phyloP scores from a whole-genome alignment of 139 green algal genomes.

The Dunaliella sp. region DNA sequence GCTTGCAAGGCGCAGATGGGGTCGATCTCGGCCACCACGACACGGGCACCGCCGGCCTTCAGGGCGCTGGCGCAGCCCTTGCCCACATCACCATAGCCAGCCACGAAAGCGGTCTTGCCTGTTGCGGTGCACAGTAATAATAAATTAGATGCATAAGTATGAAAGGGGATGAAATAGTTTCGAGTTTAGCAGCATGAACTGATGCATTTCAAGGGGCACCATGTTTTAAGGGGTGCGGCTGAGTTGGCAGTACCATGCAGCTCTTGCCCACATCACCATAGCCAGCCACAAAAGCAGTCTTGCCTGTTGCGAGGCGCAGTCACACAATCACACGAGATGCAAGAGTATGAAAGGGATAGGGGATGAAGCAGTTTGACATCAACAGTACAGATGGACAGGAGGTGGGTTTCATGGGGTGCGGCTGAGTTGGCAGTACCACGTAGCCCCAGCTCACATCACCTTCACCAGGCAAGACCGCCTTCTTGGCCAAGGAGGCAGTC shows the following conservation, averaged over 20 bases:
- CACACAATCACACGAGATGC: no score
- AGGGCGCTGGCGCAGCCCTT: slow-evolving; percentile 97
- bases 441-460: slow-evolving; percentile 99
- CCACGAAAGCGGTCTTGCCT: slow-evolving; percentile 65
- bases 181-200: no score
- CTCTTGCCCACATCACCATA: slow-evolving; percentile 99
- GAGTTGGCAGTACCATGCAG: slow-evolving; percentile 71
- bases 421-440: slow-evolving; percentile 55
- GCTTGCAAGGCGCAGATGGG: slow-evolving; percentile 99
- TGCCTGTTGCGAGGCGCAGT: slow-evolving; percentile 23
- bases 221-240: slow-evolving; percentile 82
- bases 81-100: slow-evolving; percentile 98
- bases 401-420: slow-evolving; percentile 78
- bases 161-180: no score
- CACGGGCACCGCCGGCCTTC: slow-evolving; percentile 91
- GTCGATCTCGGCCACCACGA: slow-evolving; percentile 97
- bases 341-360: background rate
- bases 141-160: background rate
- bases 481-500: slow-evolving; percentile 62
- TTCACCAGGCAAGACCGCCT: no score
- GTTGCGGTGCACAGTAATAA: background rate
- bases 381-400: no score
- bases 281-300: slow-evolving; percentile 72
- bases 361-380: no score
- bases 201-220: background rate